These are phyloP conservation scores for Lichina pygmaea DNA, from an alignment of 495 filamentous ascomycete species.

Conservation along the genomic window DNA sequence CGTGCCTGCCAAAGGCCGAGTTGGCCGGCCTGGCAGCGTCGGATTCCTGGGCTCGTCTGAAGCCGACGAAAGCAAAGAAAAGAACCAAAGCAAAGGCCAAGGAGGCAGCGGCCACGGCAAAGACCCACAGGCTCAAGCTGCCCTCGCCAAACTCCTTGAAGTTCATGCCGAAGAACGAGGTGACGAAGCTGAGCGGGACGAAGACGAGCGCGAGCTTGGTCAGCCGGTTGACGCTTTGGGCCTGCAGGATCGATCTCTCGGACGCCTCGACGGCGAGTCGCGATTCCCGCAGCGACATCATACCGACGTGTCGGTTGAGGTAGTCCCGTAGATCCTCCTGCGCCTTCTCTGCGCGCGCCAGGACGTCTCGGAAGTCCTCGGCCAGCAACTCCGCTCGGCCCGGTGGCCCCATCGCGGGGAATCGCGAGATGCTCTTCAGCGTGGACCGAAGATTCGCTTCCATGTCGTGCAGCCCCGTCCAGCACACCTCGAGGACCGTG, in stretches of 20 bases:
- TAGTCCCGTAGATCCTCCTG: slow-evolving; percentile 3
- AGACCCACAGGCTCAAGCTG: background rate
- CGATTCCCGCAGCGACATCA: background rate
- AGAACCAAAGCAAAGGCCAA: too few species aligned
- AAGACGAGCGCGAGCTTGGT: slow-evolving; percentile 4
- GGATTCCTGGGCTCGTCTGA: too few species aligned
- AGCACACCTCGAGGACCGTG: background rate
- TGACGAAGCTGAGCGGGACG: slow-evolving; percentile 1
- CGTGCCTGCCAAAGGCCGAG: too few species aligned
- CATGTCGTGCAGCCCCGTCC: background rate
- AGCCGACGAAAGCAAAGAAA: too few species aligned
- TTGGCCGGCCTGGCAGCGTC: too few species aligned
- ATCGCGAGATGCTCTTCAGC: background rate
- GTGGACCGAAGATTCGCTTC: background rate
- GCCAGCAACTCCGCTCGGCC: background rate
- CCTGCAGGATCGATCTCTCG: slow-evolving; percentile 1
- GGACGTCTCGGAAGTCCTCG: background rate
- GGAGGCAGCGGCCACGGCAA: background rate
- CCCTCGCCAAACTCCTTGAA: slow-evolving; percentile 1
- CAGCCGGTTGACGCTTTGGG: background rate
- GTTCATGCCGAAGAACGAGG: slow-evolving; percentile 1
- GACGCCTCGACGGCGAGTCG: background rate
- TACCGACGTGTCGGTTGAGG: slow-evolving; percentile 2
- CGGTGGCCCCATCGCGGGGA: background rate
- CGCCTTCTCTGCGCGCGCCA: background rate